Conservation (phyloP, 176 grass and related monocot genomes). For the Ensete glaucum region DNA sequence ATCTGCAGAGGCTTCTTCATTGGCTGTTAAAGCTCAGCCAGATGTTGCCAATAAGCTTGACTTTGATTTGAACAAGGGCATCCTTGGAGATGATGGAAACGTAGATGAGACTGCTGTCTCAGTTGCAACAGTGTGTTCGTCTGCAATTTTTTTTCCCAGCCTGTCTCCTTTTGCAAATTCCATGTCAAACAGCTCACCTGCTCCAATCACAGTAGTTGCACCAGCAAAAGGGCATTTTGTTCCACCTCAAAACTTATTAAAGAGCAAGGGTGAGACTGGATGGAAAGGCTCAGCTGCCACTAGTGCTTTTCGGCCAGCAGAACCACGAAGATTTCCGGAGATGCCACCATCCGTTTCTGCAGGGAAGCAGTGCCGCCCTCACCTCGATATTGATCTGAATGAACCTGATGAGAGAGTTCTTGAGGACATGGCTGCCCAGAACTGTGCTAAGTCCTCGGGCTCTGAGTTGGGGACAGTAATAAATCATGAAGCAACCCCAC, state of each 20-base stretch:
- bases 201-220: slow-evolving; percentile 68
- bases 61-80: slow-evolving; percentile 87
- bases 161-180: slow-evolving; percentile 34
- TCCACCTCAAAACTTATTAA: slow-evolving; percentile 64
- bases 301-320: slow-evolving; percentile 60
- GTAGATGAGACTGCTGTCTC: slow-evolving; percentile 39
- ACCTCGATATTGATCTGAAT: slow-evolving; percentile 78
- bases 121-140: slow-evolving; percentile 26
- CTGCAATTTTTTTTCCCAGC: slow-evolving; percentile 25
- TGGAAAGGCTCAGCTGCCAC: slow-evolving; percentile 84
- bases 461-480: slow-evolving; percentile 36
- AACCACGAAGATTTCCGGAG: slow-evolving; percentile 35
- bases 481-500: slow-evolving; percentile 21
- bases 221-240: slow-evolving; percentile 79
- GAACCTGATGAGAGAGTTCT: slow-evolving; percentile 60
- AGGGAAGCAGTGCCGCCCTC: slow-evolving; percentile 37
- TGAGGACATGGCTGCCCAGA: slow-evolving; percentile 38
- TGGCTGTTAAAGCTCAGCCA: slow-evolving; percentile 26
- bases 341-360: slow-evolving; percentile 37
- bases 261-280: slow-evolving; percentile 44
- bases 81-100: slow-evolving; percentile 41
- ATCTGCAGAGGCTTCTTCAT: slow-evolving; percentile 39
- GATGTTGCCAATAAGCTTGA: slow-evolving; percentile 48
- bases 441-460: slow-evolving; percentile 42
- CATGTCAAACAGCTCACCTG: slow-evolving; percentile 26